Percentiles rank a stretch among this genome's conserved stretches.
These are phyloP conservation scores for Wickerhamiella sorbophila DNA, from an alignment of 805 yeast species.

Conservation along the genomic window DNA sequence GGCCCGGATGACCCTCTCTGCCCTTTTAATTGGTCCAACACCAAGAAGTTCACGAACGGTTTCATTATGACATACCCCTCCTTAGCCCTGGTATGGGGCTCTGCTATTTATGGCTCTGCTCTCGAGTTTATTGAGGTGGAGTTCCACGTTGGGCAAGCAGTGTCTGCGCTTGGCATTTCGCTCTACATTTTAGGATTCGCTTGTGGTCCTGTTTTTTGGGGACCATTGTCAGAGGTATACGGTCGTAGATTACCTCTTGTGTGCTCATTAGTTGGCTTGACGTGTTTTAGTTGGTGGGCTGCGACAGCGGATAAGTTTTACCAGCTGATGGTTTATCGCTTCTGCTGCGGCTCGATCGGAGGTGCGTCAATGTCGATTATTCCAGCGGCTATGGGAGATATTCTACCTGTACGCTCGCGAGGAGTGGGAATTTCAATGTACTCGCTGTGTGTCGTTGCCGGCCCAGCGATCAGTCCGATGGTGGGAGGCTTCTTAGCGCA, in stretches of 20 bases:
- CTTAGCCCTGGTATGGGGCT: constrained; percentile 39
- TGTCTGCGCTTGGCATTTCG: constrained; percentile 63
- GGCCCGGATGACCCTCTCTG: constrained; percentile 34
- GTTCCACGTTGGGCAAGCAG: constrained; percentile 49
- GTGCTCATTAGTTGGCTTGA: constrained; percentile 30
- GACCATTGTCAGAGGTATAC: constrained; percentile 69
- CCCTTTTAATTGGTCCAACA: constrained; percentile 40
- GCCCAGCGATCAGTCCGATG: constrained; percentile 19
- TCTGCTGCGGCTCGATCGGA: constrained; percentile 68
- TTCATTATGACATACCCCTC: constrained; percentile 47
- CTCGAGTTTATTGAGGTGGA: constrained; percentile 31
- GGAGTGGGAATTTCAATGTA: constrained; percentile 13
- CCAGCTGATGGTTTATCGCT: constrained; percentile 46
- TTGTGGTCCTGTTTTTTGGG: constrained; percentile 80
- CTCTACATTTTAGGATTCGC: constrained; percentile 83
- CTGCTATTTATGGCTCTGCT: constrained; percentile 45
- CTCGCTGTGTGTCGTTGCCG: constrained; percentile 10
- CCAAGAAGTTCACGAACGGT: constrained; percentile 2
- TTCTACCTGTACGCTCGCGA: constrained; percentile 10
- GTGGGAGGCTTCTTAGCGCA: constrained; percentile 49
- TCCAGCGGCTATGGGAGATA: constrained; percentile 16
- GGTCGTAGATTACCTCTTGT: constrained; percentile 53
- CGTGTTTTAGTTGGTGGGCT: constrained; percentile 16
- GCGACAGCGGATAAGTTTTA: constrained; percentile 15
- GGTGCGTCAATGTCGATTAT: constrained; percentile 39